Evolutionary conservation across 768 basidiomycete species (phyloP).

Genomic region (Pisolithus microcarpus): DNA sequence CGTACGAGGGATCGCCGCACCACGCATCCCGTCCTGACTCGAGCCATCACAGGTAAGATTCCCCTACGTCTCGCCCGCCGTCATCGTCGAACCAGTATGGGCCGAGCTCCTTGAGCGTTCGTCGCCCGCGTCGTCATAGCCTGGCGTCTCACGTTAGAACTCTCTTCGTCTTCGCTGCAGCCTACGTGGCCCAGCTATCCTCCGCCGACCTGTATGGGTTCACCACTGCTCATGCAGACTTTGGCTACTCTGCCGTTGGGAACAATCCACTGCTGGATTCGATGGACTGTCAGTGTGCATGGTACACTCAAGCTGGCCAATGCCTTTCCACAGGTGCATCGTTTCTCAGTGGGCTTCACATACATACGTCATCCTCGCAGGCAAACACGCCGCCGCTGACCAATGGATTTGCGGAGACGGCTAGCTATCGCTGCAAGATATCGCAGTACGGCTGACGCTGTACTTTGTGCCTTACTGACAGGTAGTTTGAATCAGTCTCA

Average conservation of each 20-base stretch:
- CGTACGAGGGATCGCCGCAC: constrained; percentile 53
- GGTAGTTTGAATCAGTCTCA: constrained; percentile 52
- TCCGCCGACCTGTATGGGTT: constrained; percentile 64
- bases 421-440: constrained; percentile 79
- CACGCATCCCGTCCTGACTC: constrained; percentile 57
- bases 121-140: constrained; percentile 70
- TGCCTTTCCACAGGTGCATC: too few species aligned
- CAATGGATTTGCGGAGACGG: constrained; percentile 62
- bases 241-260: constrained; percentile 69
- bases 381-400: constrained; percentile 67
- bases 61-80: constrained; percentile 61
- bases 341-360: constrained; percentile 72
- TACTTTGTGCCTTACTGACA: constrained; percentile 42
- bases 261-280: constrained; percentile 32
- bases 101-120: constrained; percentile 54
- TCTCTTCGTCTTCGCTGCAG: constrained; percentile 69
- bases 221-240: constrained; percentile 63
- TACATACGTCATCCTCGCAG: constrained; percentile 57
- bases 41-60: constrained; percentile 56
- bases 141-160: constrained; percentile 59
- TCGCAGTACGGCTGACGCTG: constrained; percentile 17
- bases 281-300: constrained; percentile 34
- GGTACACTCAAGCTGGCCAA: too few species aligned
- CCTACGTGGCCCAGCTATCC: constrained; percentile 74
- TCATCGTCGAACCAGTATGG: constrained; percentile 57